Base-by-base conservation (phyloP, 495 filamentous ascomycete species). In the Penicillium coffeae region DNA sequence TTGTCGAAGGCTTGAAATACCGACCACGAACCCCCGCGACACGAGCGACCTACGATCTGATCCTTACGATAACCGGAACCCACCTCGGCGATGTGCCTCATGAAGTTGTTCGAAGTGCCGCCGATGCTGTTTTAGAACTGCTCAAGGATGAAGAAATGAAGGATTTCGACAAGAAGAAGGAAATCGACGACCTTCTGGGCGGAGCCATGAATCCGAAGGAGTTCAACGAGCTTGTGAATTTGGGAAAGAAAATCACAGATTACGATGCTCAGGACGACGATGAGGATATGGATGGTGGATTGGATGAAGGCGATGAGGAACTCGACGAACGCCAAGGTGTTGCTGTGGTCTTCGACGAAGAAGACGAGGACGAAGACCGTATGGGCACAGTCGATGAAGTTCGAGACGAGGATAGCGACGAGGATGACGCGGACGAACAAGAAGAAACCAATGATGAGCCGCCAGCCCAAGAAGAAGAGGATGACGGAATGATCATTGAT, bases 191-290 rank as follows among this genome's bases (percentile, higher is more conserved):
- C 51, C 77, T 97, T 45, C 63, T 99, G 34, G 94, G 92, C 20
- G 79, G 76, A 8, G 84, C 82, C 1, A 84, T 95, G 76, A 83
- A 78, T 25, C 82, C 88, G 0, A 96, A 97, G 63, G 85, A 95
- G 60, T 99, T 96, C 69, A 97, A 96, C 59, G 93, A 97, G 69
- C 72, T 97, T 39, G 85, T 97, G 41, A 99, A 95, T 63, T 76
- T 99, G 5, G 89, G 92, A 25, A 99, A 97, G 75, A 99, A 99
- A 69, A 95, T 99, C 55, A 97, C 94, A 21, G 93, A 99, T 66
- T 99, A 96, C 73, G 88, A 96, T 66, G 89, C 88, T 22, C 90
- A 96, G 60, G 92, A 96, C 58, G 93, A 98, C 20, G 92, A 96
- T 58, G 93, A 96, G 48, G 83, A 90, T 30, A 88, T 91, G 83